Conservation (phyloP, 2,329 filamentous ascomycete genomes). For the Elsinoe fawcettii region DNA sequence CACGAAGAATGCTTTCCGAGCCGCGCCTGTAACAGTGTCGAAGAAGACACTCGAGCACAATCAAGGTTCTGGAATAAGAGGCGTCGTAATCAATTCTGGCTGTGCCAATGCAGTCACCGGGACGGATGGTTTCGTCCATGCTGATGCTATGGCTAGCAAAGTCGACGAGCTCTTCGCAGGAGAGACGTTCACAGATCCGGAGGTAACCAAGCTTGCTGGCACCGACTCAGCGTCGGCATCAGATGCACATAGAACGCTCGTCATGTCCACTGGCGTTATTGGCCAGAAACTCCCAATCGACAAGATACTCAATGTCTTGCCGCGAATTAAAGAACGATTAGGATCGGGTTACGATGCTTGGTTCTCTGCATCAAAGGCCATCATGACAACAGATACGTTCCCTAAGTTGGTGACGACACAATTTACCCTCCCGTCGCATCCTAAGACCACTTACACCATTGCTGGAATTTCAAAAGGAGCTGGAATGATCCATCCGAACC, state of each 20-base stretch:
- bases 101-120: slow-evolving; percentile 97
- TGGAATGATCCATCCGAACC: slow-evolving; percentile 98
- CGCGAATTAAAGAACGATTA: slow-evolving; percentile 63
- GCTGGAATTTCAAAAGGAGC: slow-evolving; percentile 97
- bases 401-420: slow-evolving; percentile 83
- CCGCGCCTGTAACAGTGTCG: slow-evolving; percentile 85
- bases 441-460: slow-evolving; percentile 67
- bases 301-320: slow-evolving; percentile 79
- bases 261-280: slow-evolving; percentile 98
- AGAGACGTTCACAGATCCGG: slow-evolving; percentile 23
- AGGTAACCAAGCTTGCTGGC: background rate
- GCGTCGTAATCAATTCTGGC: slow-evolving; percentile 87
- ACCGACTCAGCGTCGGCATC: background rate
- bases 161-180: slow-evolving; percentile 59
- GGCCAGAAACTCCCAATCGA: slow-evolving; percentile 87
- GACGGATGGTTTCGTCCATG: slow-evolving; percentile 80
- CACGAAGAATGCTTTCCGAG: slow-evolving; percentile 97
- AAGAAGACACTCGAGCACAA: slow-evolving; percentile 55
- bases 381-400: slow-evolving; percentile 98
- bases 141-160: slow-evolving; percentile 68
- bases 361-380: slow-evolving; percentile 78
- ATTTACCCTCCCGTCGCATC: slow-evolving; percentile 76
- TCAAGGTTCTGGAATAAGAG: slow-evolving; percentile 62
- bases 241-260: slow-evolving; percentile 66
- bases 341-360: slow-evolving; percentile 75